Evolutionary conservation across 2,329 filamentous ascomycete species (phyloP).

Genomic region (Penicillium griseofulvum): DNA sequence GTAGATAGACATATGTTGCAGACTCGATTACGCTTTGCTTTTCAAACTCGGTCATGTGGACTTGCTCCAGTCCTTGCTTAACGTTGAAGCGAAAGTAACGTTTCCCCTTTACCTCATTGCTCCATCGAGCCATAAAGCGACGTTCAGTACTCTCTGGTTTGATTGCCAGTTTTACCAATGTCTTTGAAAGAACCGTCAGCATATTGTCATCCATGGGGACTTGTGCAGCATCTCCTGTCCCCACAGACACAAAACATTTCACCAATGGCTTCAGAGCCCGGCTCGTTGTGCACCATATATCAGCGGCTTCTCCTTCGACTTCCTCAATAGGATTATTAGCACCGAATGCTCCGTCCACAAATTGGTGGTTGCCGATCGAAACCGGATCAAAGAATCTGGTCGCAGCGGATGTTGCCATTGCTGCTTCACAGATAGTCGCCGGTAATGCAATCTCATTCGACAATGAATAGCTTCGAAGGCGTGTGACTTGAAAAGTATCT

Average conservation of each 20-base stretch:
- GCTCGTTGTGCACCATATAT: slow-evolving; percentile 15
- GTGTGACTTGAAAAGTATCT: slow-evolving; percentile 9
- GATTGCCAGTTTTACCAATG: slow-evolving; percentile 15
- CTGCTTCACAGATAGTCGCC: slow-evolving; percentile 51
- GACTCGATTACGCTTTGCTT: slow-evolving; percentile 16
- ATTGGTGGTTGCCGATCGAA: slow-evolving; percentile 18
- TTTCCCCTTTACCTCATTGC: neutral
- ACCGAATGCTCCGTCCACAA: slow-evolving; percentile 34
- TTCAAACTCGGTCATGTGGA: slow-evolving; percentile 35
- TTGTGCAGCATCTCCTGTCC: slow-evolving; percentile 13
- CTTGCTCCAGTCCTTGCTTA: slow-evolving; percentile 34
- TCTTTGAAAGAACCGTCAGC: slow-evolving; percentile 14
- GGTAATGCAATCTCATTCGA: neutral
- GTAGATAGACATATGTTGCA: slow-evolving; percentile 14
- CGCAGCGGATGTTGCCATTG: slow-evolving; percentile 52
- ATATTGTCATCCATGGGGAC: slow-evolving; percentile 12
- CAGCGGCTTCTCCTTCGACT: slow-evolving; percentile 29
- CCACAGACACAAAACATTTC: slow-evolving; percentile 28
- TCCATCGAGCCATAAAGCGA: slow-evolving; percentile 19
- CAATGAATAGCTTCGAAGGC: slow-evolving; percentile 12
- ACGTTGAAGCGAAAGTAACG: slow-evolving; percentile 42
- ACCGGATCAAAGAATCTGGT: slow-evolving; percentile 32
- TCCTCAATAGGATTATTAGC: slow-evolving; percentile 38
- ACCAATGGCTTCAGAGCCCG: slow-evolving; percentile 13
- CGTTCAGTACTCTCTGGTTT: slow-evolving; percentile 14